Base-by-base conservation (phyloP, 2,329 filamentous ascomycete species). In the Sporothrix schenckii region DNA sequence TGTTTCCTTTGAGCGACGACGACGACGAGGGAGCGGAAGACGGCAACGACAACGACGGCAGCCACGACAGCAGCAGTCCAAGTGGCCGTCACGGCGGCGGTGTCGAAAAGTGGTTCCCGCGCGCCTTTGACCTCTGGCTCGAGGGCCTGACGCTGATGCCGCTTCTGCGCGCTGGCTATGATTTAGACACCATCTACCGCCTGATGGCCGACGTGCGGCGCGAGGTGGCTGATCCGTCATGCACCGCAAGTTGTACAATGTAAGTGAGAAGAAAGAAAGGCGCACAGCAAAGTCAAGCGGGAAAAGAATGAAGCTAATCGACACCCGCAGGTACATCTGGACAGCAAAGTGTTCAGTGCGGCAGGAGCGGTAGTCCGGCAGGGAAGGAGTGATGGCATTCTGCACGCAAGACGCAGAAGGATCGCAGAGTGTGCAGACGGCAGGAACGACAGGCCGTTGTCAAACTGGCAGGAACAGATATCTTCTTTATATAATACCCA, bases 21-120 rank as follows among this genome's bases (percentile, higher is more conserved):
- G 61, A 66, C 9, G 34, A 60, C 4, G 47, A 34, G 16, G 47
- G 14, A 3, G 27, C 34, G 7, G 24, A 52, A n/a, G 44, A 69
- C 76, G 94, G 92, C 91, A 41, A 89, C 30, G 94, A 92, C 91
- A 86, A 88, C 71, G 79, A 82, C 34, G 88, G 92, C 75, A 82
- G 85, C 84, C 88, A 73, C 44, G 21, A 9, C 34, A 60, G 56
- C 21, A 61, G 58, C 21, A 61, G 58, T 27, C 58, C n/a, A 24
- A 61, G 39, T 47, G 58, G 13, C 4, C 58, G 58, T 41, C 58
- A 39, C 11, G 89, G 88, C 72, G 89, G 88, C 72, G 86, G 90
- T 58, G 85, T 93, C 68, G 92, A 91, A 41, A 85, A 89, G 71
- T 97, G 92, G 91, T 97, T 96, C 80, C 93, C 94, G 76, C 82